Percentiles rank a stretch among this genome's conserved stretches.
These are phyloP conservation scores for Neurospora sp. DNA, from an alignment of 495 filamentous ascomycete genomes.

Conservation along the genomic window DNA sequence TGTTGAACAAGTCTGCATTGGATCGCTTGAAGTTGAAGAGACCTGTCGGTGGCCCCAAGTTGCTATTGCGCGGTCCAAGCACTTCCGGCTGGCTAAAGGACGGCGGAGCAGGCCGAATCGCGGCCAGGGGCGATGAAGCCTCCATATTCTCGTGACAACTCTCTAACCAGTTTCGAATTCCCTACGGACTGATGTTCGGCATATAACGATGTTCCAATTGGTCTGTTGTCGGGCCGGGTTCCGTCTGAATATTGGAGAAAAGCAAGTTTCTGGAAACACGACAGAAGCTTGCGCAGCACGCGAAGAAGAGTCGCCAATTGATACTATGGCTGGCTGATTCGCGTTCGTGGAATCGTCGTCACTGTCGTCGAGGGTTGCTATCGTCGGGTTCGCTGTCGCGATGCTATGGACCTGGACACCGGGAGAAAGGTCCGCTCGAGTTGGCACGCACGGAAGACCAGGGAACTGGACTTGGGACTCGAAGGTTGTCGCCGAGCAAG, in stretches of 20 bases:
- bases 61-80: constrained; percentile 37
- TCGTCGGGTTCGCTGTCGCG: background rate
- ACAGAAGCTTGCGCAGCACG: background rate
- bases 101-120: constrained; percentile 75
- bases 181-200: background rate
- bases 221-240: background rate
- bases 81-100: constrained; percentile 33
- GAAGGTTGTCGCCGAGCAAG: background rate
- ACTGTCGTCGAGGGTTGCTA: background rate
- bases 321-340: background rate
- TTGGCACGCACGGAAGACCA: background rate
- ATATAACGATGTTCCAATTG: background rate
- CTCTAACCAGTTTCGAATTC: background rate
- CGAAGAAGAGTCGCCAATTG: background rate
- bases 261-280: background rate
- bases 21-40: constrained; percentile 35
- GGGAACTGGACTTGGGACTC: background rate
- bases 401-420: background rate
- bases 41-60: constrained; percentile 51
- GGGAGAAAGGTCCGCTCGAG: background rate
- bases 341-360: background rate
- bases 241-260: background rate
- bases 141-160: constrained; percentile 51
- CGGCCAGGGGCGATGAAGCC: constrained; percentile 85
- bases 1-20: constrained; percentile 62